Conservation (phyloP, 2,329 filamentous ascomycete genomes). For the Alternaria hordeiaustralica region DNA sequence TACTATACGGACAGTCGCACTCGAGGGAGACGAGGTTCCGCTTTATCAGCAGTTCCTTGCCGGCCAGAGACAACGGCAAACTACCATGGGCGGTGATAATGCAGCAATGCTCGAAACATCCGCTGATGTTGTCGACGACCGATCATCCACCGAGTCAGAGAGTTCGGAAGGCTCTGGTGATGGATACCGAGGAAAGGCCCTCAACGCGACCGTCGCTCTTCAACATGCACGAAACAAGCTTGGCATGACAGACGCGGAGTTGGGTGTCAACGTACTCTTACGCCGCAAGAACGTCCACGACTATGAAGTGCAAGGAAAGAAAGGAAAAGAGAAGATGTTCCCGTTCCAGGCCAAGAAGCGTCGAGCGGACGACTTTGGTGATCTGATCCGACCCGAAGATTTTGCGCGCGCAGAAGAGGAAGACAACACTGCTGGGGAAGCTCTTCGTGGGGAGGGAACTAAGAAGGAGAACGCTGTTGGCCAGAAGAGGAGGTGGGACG, state of each 20-base stretch:
- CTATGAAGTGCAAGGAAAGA: conserved; percentile 89
- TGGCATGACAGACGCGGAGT: conserved; percentile 83
- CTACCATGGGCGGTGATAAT: conserved; percentile 71
- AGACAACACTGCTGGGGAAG: conserved; percentile 73
- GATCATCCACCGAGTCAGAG: conserved; percentile 83
- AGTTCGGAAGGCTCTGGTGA: conserved; percentile 87
- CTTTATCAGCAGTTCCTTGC: conserved; percentile 93
- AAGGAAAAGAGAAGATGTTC: conserved; percentile 90
- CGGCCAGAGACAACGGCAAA: conserved; percentile 84
- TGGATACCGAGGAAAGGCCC: conserved; percentile 75
- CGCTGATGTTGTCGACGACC: conserved; percentile 79
- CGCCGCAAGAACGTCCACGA: conserved; percentile 91
- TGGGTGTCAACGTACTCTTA: conserved; percentile 89
- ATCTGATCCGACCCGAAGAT: conserved; percentile 91
- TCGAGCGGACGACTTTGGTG: conserved; percentile 89
- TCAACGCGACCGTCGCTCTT: conserved; percentile 86
- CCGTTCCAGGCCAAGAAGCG: conserved; percentile 81
- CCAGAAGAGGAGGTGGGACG: conserved; percentile 94
- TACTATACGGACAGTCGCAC: conserved; percentile 61
- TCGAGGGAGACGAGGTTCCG: conserved; percentile 77
- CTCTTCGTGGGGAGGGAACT: conserved; percentile 61
- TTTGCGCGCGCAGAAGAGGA: conserved; percentile 92
- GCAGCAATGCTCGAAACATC: conserved; percentile 72
- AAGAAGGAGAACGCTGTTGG: conserved; percentile 65
- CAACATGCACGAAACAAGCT: conserved; percentile 81